These are phyloP conservation scores for Puccinia novopanici DNA, from an alignment of 1,284 basidiomycete species.

Conservation along the genomic window DNA sequence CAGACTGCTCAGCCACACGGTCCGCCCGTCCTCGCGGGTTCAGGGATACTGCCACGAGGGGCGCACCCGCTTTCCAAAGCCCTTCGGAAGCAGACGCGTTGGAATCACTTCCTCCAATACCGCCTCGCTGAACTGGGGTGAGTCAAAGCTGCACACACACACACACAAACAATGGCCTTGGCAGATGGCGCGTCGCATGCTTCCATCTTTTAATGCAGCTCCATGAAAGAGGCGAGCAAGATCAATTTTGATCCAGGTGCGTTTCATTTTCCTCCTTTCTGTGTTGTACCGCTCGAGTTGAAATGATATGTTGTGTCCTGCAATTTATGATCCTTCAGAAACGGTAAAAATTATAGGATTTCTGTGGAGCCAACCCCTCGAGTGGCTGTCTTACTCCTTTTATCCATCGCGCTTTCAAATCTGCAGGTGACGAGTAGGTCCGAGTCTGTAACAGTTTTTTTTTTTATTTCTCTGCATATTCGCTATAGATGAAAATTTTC, in stretches of 20 bases:
- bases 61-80: neutral
- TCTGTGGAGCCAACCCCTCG: slow-evolving; percentile 73
- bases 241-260: slow-evolving; percentile 86
- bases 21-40: neutral
- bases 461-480: neutral
- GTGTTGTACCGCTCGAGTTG: slow-evolving; percentile 32
- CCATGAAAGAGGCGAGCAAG: slow-evolving; percentile 83
- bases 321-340: slow-evolving; percentile 63
- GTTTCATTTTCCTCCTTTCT: slow-evolving; percentile 41
- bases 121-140: neutral
- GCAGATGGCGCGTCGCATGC: too few relatives aligned
- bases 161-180: too few relatives aligned
- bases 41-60: neutral
- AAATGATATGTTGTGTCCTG: neutral
- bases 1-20: slow-evolving; percentile 20
- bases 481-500: neutral
- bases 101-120: neutral
- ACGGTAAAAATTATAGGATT: slow-evolving; percentile 87
- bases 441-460: neutral
- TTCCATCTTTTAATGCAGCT: too few relatives aligned
- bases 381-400: slow-evolving; percentile 81
- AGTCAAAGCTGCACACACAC: slow-evolving; percentile 11
- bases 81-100: neutral
- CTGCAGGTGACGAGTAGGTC: slow-evolving; percentile 74
- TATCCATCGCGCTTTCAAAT: slow-evolving; percentile 73